phyloP scores from a whole-genome alignment of 108 stramenopile genomes.

The Fragilariopsis cylindrus region DNA sequence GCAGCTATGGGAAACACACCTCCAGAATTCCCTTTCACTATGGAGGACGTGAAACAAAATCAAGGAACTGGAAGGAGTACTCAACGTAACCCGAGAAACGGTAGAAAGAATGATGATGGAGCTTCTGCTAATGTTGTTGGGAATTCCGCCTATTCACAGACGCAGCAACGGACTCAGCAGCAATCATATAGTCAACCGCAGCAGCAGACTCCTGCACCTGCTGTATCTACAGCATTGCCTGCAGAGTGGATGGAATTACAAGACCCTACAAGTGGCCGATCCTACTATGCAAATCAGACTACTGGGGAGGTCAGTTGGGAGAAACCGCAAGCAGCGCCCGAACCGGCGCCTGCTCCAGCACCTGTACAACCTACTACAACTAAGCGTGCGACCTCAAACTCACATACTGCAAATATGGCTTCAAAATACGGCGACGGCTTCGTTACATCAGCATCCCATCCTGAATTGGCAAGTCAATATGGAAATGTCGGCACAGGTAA shows the following conservation, averaged over 20 bases:
- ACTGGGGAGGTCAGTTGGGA: conserved; percentile 90
- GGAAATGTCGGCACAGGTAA: conserved; percentile 90
- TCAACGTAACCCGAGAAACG: conserved; percentile 19
- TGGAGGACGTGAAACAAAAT: conserved; percentile 57
- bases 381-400: conserved; percentile 12
- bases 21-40: conserved; percentile 76
- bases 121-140: not conserved
- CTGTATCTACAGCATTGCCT: conserved; percentile 42
- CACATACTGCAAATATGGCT: conserved; percentile 45
- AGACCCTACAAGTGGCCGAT: conserved; percentile 75
- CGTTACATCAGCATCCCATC: conserved; percentile 85
- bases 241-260: conserved; percentile 78
- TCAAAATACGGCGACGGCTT: conserved; percentile 91
- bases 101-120: conserved; percentile 8
- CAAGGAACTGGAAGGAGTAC: conserved; percentile 23
- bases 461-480: conserved; percentile 82
- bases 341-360: conserved; percentile 32
- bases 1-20: conserved; percentile 56
- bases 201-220: conserved; percentile 25
- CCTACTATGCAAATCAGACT: conserved; percentile 84
- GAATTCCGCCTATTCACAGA: conserved; percentile 10
- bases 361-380: conserved; percentile 31
- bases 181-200: conserved; percentile 41
- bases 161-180: conserved; percentile 36
- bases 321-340: conserved; percentile 50